Conservation (phyloP, 2,329 filamentous ascomycete species). For the Hypomyces perniciosus region DNA sequence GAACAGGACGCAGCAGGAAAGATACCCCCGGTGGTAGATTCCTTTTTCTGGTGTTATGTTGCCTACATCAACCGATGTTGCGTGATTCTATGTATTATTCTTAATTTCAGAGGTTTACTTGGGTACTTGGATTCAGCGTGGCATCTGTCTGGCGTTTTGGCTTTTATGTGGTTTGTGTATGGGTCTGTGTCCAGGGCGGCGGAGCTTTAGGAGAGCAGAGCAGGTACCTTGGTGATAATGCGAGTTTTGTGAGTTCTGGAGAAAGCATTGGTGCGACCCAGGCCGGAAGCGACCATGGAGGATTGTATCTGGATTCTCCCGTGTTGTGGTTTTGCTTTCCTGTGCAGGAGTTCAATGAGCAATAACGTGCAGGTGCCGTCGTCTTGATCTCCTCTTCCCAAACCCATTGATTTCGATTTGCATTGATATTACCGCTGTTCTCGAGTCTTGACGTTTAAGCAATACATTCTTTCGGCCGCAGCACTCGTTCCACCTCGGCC, state of each 20-base stretch:
- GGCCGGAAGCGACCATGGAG: not conserved
- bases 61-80: not conserved
- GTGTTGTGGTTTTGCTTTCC: not conserved
- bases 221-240: not conserved
- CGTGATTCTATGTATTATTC: conserved; percentile 2
- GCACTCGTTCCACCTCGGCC: not conserved
- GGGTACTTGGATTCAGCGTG: conserved; percentile 5
- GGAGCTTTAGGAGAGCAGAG: no score
- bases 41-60: not conserved
- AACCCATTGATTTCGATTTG: not conserved
- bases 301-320: not conserved
- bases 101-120: not conserved
- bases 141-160: conserved; percentile 11
- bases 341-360: not conserved
- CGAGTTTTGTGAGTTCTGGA: not conserved
- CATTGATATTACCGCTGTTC: not conserved
- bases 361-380: not conserved
- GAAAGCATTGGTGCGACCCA: no score
- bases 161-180: not conserved
- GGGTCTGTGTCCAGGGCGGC: not conserved
- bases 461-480: conserved; percentile 3
- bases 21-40: conserved; percentile 30
- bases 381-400: not conserved
- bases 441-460: not conserved
- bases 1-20: conserved; percentile 33